Evolutionary conservation across 768 basidiomycete genomes (phyloP).

Genomic region (Psilocybe subaeruginosa): DNA sequence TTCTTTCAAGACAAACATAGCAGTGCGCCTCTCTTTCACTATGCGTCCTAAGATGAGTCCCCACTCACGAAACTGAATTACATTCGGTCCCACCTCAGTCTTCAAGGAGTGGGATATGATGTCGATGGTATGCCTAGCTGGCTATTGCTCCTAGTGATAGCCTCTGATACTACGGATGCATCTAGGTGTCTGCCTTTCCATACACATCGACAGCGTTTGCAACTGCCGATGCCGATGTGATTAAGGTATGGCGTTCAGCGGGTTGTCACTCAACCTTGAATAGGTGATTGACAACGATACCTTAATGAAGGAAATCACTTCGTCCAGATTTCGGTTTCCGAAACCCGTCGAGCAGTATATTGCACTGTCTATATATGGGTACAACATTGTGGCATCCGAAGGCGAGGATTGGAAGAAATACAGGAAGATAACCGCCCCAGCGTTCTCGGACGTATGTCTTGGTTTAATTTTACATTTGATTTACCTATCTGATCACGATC

Average conservation of each 20-base stretch:
- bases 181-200: conserved; percentile 1
- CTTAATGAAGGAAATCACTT: conserved; percentile 16
- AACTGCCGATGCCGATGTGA: conserved; percentile 4
- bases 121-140: not conserved
- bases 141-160: not conserved
- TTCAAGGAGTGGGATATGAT: conserved; percentile 10
- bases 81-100: not conserved
- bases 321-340: conserved; percentile 16
- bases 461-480: not conserved
- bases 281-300: not conserved
- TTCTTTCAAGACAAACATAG: conserved; percentile 5
- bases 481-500: not conserved
- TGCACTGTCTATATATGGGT: conserved; percentile 50
- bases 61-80: not conserved
- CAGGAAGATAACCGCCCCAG: conserved; percentile 59
- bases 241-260: not conserved
- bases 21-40: not conserved
- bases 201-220: not conserved
- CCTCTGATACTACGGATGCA: not conserved
- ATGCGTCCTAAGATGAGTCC: too few species aligned
- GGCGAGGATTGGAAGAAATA: conserved; percentile 67
- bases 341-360: conserved; percentile 16
- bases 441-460: conserved; percentile 57
- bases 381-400: conserved; percentile 64
- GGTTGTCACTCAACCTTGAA: not conserved